Evolutionary conservation across 257 asterid species (phyloP), one percentile per base, ranked within the genome.

Genomic region (Prunella vulgaris): DNA sequence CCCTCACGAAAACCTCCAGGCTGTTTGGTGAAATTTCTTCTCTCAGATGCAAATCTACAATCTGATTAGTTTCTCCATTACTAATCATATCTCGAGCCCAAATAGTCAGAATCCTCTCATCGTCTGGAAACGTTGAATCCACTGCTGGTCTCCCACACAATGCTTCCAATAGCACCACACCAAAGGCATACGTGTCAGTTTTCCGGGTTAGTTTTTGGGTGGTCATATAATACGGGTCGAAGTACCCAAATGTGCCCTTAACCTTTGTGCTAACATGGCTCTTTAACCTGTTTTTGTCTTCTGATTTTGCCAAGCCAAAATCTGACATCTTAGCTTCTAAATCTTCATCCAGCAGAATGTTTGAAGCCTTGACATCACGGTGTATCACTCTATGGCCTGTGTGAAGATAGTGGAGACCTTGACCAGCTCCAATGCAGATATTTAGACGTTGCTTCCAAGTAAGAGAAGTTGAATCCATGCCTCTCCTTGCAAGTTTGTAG

Each of bases 141-240:
- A 78, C 72, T 35, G 87, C 87, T 2, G 84, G 82, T 62, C 88
- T 83, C 35, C 89, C 91, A 18, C 88, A 78, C 37, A 85, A 73
- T 9, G 81, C 80, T 77, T 84, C 90, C 57, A 88, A 75, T 60
- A 85, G 46, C 79, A 88, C 87, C 61, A 84, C 90, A 24, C 95
- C 92, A 70, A 85, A 88, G 28, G 87, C 88, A 54, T 88, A 88
- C 7, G 84, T 82, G 66, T 88, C 95, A 1, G 80, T 80, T 76
- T 88, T 88, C 70, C 83, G 76, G 6, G 91, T 82, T 68, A 84
- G 71, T 64, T 72, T 85, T 5, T 63, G 60, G 0, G 95, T 80
- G 71, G 30, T 68, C 40, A 63, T 17, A 69, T 88, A 88, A 64
- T 74, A 70, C 1, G 87, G 90, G 78, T 85, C 95, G 2, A 85